Conservation (phyloP, 768 basidiomycete species). For the Trametes meyenii region DNA sequence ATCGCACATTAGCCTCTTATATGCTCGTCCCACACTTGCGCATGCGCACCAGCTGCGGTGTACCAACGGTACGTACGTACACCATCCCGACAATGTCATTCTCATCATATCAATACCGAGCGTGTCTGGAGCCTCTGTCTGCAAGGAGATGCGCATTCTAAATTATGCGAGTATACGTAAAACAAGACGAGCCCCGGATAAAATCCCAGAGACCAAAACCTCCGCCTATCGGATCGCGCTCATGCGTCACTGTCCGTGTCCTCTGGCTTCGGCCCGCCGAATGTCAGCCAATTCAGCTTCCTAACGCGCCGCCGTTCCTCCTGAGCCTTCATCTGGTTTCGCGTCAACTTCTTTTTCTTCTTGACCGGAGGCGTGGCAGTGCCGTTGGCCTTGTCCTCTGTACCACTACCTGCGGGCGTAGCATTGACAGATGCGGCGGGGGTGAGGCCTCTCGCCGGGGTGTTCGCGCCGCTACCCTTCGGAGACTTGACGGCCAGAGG, state of each 20-base stretch:
- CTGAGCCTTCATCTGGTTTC: conserved; percentile 86
- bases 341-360: conserved; percentile 92
- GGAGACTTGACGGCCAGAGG: conserved; percentile 69
- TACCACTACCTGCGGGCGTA: conserved; percentile 82
- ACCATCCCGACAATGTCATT: conserved; percentile 9
- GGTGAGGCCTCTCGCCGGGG: conserved; percentile 62
- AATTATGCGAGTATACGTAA: conserved; percentile 1
- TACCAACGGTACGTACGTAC: background rate
- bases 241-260: conserved; percentile 61
- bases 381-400: conserved; percentile 53
- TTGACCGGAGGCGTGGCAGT: conserved; percentile 46
- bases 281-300: conserved; percentile 81
- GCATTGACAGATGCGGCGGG: conserved; percentile 69
- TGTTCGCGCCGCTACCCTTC: conserved; percentile 71
- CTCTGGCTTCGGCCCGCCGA: conserved; percentile 82
- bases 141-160: background rate
- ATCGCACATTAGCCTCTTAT: background rate
- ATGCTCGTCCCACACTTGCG: background rate
- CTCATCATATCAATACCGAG: background rate
- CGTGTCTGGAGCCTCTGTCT: background rate
- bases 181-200: background rate
- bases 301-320: conserved; percentile 83
- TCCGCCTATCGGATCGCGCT: background rate
- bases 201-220: background rate
- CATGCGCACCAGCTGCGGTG: conserved; percentile 14